phyloP scores from a whole-genome alignment of 352 stramenopile genomes.

The Globisporangium iwayamae region DNA sequence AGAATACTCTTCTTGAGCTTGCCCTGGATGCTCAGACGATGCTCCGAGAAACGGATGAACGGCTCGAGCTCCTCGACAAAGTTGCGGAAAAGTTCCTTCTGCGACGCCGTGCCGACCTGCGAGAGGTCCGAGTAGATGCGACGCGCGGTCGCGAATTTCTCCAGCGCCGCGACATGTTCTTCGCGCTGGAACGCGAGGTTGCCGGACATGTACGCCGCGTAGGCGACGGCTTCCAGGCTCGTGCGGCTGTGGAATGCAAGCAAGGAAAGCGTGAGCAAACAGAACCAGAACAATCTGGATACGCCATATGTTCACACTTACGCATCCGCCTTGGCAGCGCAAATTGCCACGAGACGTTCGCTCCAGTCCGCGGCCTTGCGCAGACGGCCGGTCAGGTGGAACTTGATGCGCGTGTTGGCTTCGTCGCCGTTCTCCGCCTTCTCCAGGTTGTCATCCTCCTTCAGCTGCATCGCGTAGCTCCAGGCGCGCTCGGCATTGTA shows the following conservation, averaged over 20 bases:
- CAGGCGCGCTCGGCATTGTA: slow-evolving; percentile 90
- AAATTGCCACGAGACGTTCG: slow-evolving; percentile 75
- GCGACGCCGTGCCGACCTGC: slow-evolving; percentile 73
- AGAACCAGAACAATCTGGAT: neutral
- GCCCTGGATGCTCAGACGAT: slow-evolving; percentile 63
- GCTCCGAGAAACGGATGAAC: slow-evolving; percentile 85
- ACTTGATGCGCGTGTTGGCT: slow-evolving; percentile 87
- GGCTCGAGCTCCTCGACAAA: slow-evolving; percentile 73
- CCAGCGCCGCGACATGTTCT: slow-evolving; percentile 74
- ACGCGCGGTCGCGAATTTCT: slow-evolving; percentile 74
- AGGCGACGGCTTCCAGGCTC: slow-evolving; percentile 86
- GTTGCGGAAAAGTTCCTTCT: slow-evolving; percentile 75
- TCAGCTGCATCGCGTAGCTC: slow-evolving; percentile 91
- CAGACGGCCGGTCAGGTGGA: slow-evolving; percentile 84
- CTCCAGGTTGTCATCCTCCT: slow-evolving; percentile 84
- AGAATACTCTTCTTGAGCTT: slow-evolving; percentile 33
- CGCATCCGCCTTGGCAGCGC: slow-evolving; percentile 71
- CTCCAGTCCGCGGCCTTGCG: slow-evolving; percentile 88
- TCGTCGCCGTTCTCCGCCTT: slow-evolving; percentile 84
- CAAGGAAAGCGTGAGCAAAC: neutral
- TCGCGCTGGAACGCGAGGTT: slow-evolving; percentile 89
- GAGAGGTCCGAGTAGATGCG: slow-evolving; percentile 84
- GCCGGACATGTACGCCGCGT: slow-evolving; percentile 85
- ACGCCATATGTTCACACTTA: slow-evolving; percentile 23
- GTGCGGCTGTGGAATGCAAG: slow-evolving; percentile 44